Percentiles rank a stretch among this genome's conserved stretches.
Conservation (phyloP, 2,329 filamentous ascomycete species). For the Nothophoma quercina region DNA sequence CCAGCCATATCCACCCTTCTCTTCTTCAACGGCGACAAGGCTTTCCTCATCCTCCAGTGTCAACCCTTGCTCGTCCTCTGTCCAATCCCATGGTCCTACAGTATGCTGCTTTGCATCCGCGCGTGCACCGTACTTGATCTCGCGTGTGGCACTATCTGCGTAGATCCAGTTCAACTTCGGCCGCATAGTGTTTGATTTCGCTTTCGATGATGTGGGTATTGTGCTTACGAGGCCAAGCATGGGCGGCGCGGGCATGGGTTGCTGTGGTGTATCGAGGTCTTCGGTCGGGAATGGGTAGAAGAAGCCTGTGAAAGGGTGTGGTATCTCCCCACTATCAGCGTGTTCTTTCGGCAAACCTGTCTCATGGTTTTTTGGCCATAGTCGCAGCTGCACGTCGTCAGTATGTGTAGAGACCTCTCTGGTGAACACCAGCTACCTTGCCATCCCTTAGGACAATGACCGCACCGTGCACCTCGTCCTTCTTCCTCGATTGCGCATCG, state of each 20-base stretch:
- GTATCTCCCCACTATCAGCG: constrained; percentile 33
- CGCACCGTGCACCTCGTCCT: constrained; percentile 51
- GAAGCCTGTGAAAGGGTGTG: constrained; percentile 60
- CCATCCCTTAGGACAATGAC: constrained; percentile 56
- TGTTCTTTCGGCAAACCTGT: constrained; percentile 36
- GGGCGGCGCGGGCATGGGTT: constrained; percentile 44
- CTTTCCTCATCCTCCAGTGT: constrained; percentile 63
- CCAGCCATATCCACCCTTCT: constrained; percentile 58
- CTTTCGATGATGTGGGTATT: constrained; percentile 50
- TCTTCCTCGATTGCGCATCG: constrained; percentile 47
- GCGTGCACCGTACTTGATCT: constrained; percentile 71
- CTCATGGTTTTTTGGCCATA: constrained; percentile 48
- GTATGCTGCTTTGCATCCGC: constrained; percentile 74
- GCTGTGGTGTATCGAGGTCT: constrained; percentile 50
- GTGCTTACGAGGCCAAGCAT: constrained; percentile 60
- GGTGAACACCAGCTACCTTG: too few species aligned
- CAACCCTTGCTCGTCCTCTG: constrained; percentile 63
- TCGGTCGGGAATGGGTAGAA: constrained; percentile 58
- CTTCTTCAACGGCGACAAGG: constrained; percentile 65
- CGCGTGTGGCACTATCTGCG: constrained; percentile 65
- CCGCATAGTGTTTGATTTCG: constrained; percentile 13
- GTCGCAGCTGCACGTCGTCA: constrained; percentile 35
- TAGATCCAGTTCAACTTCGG: constrained; percentile 74
- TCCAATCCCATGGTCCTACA: constrained; percentile 85
- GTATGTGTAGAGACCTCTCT: background rate